Conservation (phyloP, 2,329 filamentous ascomycete species). For the Diaporthe nobilis region DNA sequence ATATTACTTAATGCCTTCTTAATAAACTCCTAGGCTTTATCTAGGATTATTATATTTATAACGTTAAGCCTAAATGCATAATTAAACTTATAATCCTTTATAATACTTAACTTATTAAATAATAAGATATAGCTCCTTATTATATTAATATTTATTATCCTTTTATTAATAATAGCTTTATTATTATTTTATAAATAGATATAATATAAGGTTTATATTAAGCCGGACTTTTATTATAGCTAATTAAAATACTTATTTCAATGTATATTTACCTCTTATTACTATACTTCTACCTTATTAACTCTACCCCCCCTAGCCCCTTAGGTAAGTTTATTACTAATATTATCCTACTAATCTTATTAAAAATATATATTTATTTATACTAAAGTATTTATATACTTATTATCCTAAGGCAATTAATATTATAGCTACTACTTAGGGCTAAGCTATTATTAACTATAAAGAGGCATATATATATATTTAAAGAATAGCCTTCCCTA, state of each 20-base stretch:
- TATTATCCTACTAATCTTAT: neutral
- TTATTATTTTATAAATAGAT: neutral
- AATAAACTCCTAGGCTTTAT: neutral
- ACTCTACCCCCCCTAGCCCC: fast-evolving
- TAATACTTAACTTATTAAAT: neutral
- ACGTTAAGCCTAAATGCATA: neutral
- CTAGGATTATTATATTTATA: neutral
- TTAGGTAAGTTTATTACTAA: too few species aligned
- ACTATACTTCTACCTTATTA: neutral
- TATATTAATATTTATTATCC: neutral
- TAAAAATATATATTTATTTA: neutral
- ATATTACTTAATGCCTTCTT: neutral
- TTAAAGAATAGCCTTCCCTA: neutral
- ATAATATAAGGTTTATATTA: too few species aligned
- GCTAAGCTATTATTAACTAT: neutral
- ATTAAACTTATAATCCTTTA: neutral
- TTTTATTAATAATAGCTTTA: neutral
- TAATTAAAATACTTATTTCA: neutral
- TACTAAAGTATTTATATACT: neutral
- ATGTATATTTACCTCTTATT: neutral
- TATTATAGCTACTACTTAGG: neutral
- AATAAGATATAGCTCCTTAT: neutral
- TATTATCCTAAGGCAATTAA: neutral
- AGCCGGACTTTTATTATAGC: neutral
- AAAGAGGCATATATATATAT: neutral